Evolutionary conservation across 2,329 filamentous ascomycete genomes (phyloP).

Genomic region (Phialophora macrospora): DNA sequence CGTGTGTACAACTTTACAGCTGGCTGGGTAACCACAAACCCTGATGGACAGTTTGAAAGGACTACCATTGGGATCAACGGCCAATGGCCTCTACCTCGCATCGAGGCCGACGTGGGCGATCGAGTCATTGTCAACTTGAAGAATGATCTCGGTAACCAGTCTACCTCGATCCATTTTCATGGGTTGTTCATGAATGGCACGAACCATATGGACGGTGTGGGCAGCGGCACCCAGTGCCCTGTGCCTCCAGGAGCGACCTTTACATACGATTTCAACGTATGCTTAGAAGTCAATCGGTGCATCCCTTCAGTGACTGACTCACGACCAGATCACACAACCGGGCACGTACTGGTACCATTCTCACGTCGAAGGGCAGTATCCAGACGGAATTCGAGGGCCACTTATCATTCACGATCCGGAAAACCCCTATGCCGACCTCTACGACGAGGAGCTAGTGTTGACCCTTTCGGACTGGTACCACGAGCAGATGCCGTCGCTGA

Average conservation of each 20-base stretch:
- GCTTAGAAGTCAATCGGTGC: background rate
- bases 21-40: constrained; percentile 72
- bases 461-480: constrained; percentile 77
- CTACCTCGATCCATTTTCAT: constrained; percentile 63
- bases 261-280: constrained; percentile 71
- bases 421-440: constrained; percentile 61
- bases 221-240: constrained; percentile 68
- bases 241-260: constrained; percentile 69
- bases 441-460: constrained; percentile 67
- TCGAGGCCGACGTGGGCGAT: constrained; percentile 48
- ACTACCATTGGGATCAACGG: constrained; percentile 78
- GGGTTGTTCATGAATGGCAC: constrained; percentile 72
- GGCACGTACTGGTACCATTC: constrained; percentile 84
- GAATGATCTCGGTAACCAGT: constrained; percentile 48
- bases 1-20: constrained; percentile 68
- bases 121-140: constrained; percentile 47
- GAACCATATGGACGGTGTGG: constrained; percentile 72
- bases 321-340: constrained; percentile 60
- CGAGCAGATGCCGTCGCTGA: constrained; percentile 57
- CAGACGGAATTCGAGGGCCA: constrained; percentile 69
- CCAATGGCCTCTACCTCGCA: constrained; percentile 72
- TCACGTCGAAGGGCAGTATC: constrained; percentile 70
- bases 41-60: constrained; percentile 68
- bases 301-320: constrained; percentile 26
- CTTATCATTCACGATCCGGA: constrained; percentile 68